A percentile compares a stretch with the other conserved stretches of the same genome.
Conservation (phyloP, 2,329 filamentous ascomycete species). For the Didymosphaeria variabile region DNA sequence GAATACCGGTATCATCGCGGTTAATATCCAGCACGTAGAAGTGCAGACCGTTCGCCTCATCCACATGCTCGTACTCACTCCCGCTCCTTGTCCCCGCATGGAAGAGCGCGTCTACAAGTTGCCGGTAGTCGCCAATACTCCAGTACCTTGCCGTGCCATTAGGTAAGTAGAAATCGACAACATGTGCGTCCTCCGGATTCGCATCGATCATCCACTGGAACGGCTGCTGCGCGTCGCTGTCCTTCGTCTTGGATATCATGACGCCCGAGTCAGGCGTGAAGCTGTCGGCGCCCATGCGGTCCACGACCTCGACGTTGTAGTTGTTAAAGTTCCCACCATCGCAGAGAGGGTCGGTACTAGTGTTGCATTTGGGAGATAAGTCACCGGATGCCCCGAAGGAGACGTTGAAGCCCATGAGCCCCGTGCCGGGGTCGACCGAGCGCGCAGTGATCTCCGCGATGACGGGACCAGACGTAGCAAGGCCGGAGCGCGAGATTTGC, state of each 20-base stretch:
- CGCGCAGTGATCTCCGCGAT: constrained; percentile 60
- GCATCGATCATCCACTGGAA: constrained; percentile 67
- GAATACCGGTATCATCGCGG: constrained; percentile 54
- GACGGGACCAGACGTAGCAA: constrained; percentile 56
- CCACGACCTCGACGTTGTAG: constrained; percentile 64
- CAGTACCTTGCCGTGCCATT: constrained; percentile 59
- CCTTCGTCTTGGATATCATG: constrained; percentile 64
- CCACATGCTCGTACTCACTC: constrained; percentile 60
- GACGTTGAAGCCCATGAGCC: constrained; percentile 60
- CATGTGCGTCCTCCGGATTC: constrained; percentile 61
- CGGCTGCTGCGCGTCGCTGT: constrained; percentile 51
- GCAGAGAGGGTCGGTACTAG: constrained; percentile 56
- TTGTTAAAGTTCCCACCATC: constrained; percentile 62
- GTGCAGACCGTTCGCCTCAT: constrained; percentile 59
- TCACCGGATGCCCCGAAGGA: constrained; percentile 54
- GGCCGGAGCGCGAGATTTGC: constrained; percentile 55
- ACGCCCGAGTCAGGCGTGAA: constrained; percentile 63
- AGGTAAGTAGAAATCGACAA: constrained; percentile 61
- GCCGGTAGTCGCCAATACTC: constrained; percentile 63
- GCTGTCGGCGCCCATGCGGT: constrained; percentile 63
- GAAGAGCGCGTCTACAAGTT: constrained; percentile 64
- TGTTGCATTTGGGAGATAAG: constrained; percentile 55
- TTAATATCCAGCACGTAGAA: constrained; percentile 60
- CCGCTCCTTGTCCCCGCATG: constrained; percentile 63
- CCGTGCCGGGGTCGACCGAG: constrained; percentile 52